These are phyloP conservation scores for Ascoidea tarda DNA, from an alignment of 805 yeast genomes.

Conservation along the genomic window DNA sequence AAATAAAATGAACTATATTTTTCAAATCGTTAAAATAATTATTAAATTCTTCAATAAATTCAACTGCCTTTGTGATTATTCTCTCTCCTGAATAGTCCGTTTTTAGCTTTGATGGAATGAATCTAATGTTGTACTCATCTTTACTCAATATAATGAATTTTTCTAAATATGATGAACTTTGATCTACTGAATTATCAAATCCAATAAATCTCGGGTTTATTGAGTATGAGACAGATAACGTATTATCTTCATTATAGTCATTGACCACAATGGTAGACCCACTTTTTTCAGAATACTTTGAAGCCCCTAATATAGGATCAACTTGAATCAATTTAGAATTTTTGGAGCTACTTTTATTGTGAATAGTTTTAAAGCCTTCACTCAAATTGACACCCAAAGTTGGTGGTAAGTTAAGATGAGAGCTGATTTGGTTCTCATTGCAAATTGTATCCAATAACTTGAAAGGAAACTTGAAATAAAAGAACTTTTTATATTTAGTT, in stretches of 20 bases:
- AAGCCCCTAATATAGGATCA: no score
- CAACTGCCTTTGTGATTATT: neutral
- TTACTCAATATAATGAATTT: neutral
- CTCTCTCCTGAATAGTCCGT: neutral
- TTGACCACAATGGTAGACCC: neutral
- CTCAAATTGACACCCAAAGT: neutral
- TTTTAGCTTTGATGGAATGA: neutral
- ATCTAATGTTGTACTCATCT: neutral
- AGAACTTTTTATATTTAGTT: slow-evolving; percentile 27
- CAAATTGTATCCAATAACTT: slow-evolving; percentile 25
- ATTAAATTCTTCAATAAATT: no score
- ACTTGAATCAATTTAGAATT: no score
- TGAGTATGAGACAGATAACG: neutral
- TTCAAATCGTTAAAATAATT: no score
- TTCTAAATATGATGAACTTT: neutral
- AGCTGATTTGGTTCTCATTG: neutral
- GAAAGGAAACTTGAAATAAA: slow-evolving; percentile 29
- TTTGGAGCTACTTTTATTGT: no score
- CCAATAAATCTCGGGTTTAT: neutral
- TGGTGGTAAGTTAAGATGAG: neutral
- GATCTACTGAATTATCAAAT: neutral
- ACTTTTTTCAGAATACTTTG: neutral
- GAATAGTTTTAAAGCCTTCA: neutral
- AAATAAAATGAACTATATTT: neutral
- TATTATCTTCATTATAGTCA: no score